Base-by-base conservation (phyloP, 169 alveolate species). In the Haemoproteus tartakovskyi region DNA sequence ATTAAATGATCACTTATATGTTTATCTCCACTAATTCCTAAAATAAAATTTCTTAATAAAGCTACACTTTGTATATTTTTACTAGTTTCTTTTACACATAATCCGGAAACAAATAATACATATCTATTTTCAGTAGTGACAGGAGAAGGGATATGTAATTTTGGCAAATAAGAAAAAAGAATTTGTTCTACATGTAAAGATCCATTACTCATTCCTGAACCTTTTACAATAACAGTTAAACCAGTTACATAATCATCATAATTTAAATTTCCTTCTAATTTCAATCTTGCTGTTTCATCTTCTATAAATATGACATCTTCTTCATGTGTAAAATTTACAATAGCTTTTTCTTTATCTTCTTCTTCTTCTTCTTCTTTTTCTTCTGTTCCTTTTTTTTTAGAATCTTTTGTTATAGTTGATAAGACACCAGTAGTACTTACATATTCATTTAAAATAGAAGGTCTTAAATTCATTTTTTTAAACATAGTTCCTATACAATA, bases 401-500 rank as follows among this genome's bases (percentile, higher is more conserved):
- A n/a, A n/a, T n/a, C n/a, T n/a, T n/a, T n/a, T n/a, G n/a, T n/a
- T n/a, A n/a, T n/a, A n/a, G n/a, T n/a, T n/a, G n/a, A n/a, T n/a
- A n/a, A n/a, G n/a, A n/a, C n/a, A n/a, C n/a, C n/a, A n/a, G n/a
- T n/a, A n/a, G n/a, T n/a, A 33, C 82, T 67, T 22, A 78, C 1
- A 40, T 85, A 85, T 46, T 86, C 91, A 8, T 60, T 47, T 56
- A 86, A 78, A 12, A 70, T 86, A 2, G 91, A 82, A 21, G 90
- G 91, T 41, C 84, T 60, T 19, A 86, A 70, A 1, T 67, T 45
- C 91, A 87, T 87, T 43, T 84, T 80, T 52, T 87, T 87, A 79
- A 60, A 84, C 29, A 84, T 36, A 9, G 90, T 87, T 1, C 91
- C 91, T 30, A 84, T 85, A 24, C 86, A 38, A 22, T 67, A 85